phyloP scores from a whole-genome alignment of 1,139 yeast species.

The Magnusiomyces suaveolens region DNA sequence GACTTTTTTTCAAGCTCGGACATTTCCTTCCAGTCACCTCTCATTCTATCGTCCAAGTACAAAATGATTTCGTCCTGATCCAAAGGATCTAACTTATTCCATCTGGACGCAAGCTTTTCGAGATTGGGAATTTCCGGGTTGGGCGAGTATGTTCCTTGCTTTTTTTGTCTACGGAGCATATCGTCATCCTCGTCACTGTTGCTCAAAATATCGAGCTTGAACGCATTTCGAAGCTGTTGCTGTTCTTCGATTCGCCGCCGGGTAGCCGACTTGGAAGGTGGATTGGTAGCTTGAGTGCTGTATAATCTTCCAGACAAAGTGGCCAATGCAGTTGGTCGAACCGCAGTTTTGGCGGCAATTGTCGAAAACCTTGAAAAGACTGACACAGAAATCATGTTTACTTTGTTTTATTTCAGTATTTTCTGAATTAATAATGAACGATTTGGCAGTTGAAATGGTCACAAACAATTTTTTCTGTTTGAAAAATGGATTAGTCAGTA shows the following conservation, averaged over 20 bases:
- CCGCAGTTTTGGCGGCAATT: background rate
- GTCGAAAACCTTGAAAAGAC: background rate
- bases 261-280: background rate
- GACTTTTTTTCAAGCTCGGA: constrained; percentile 33
- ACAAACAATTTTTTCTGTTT: too few relatives aligned
- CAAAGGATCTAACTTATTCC: constrained; percentile 34
- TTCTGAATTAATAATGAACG: too few relatives aligned
- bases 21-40: constrained; percentile 36
- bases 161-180: constrained; percentile 22
- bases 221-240: constrained; percentile 28
- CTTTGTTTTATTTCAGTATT: too few relatives aligned
- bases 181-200: constrained; percentile 28
- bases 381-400: background rate
- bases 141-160: constrained; percentile 13
- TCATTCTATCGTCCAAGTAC: constrained; percentile 37
- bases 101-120: constrained; percentile 27
- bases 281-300: background rate
- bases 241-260: constrained; percentile 19
- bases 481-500: too few relatives aligned
- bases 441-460: too few relatives aligned
- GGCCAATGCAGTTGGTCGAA: background rate
- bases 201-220: constrained; percentile 18
- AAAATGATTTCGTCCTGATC: constrained; percentile 38
- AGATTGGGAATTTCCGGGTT: constrained; percentile 29
- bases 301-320: background rate